These are phyloP conservation scores for Protostelium mycophagum DNA, from an alignment of 78 protist genomes.

Conservation along the genomic window DNA sequence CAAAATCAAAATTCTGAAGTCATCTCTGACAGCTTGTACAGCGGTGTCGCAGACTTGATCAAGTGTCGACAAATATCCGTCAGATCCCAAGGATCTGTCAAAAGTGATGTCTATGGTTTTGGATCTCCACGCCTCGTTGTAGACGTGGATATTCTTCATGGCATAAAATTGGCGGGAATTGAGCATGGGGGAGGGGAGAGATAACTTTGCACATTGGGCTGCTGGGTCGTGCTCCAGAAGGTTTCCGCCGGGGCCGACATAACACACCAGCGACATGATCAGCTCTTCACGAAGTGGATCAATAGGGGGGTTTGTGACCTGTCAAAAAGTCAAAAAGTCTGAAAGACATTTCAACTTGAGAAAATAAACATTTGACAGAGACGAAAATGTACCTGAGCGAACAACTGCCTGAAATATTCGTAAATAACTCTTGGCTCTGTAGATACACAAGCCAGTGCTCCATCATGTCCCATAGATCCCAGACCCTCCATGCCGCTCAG, in stretches of 20 bases:
- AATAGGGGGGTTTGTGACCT: slow-evolving; percentile 89
- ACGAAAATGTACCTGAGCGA: slow-evolving; percentile 82
- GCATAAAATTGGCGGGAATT: slow-evolving; percentile 18
- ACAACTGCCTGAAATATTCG: slow-evolving; percentile 88
- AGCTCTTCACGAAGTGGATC: slow-evolving; percentile 84
- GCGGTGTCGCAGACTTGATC: slow-evolving; percentile 38
- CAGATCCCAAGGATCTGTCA: slow-evolving; percentile 7
- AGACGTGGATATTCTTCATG: slow-evolving; percentile 5
- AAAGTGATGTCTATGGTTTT: slow-evolving; percentile 48
- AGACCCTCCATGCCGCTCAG: not conserved
- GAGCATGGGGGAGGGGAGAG: slow-evolving; percentile 65
- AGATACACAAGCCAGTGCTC: slow-evolving; percentile 13
- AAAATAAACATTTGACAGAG: no score
- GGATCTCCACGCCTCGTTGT: slow-evolving; percentile 9
- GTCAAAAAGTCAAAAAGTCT: not conserved
- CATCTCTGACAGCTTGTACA: slow-evolving; percentile 28
- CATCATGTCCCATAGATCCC: slow-evolving; percentile 15
- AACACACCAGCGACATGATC: slow-evolving; percentile 65
- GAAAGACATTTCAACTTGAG: not conserved
- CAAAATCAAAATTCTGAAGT: slow-evolving; percentile 48
- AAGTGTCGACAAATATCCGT: slow-evolving; percentile 38
- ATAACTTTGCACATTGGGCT: slow-evolving; percentile 31
- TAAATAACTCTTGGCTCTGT: slow-evolving; percentile 49
- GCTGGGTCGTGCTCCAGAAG: slow-evolving; percentile 32
- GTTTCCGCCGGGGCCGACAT: slow-evolving; percentile 75